A percentile compares a stretch with the other conserved stretches of the same genome.
Evolutionary conservation across 805 yeast species (phyloP).

Genomic region (Nematodospora valgi): DNA sequence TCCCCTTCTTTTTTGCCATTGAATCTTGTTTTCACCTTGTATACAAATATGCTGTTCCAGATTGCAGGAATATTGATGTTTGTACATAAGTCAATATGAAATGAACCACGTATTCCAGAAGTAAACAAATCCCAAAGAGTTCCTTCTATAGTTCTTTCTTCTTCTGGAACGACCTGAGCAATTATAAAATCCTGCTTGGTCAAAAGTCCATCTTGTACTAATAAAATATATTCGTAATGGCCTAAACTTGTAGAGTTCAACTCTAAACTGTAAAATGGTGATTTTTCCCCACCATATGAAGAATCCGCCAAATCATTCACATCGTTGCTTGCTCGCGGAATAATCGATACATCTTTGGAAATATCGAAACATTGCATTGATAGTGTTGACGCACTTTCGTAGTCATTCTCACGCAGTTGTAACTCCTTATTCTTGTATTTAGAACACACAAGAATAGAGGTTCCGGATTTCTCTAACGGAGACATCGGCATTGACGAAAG

Average conservation of each 20-base stretch:
- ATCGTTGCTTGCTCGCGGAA: constrained; percentile 50
- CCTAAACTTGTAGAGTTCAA: constrained; percentile 36
- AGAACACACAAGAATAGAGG: no score
- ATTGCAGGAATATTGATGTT: constrained; percentile 53
- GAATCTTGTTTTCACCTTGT: constrained; percentile 29
- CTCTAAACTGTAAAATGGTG: constrained; percentile 50
- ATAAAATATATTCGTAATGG: constrained; percentile 48
- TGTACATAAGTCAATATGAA: no score
- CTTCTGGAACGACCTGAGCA: no score
- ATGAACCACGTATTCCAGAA: no score
- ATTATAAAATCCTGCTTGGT: no score
- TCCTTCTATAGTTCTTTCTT: background rate
- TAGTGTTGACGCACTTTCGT: no score
- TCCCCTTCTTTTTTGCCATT: constrained; percentile 6
- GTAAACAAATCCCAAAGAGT: no score
- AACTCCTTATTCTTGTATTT: no score
- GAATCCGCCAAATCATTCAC: constrained; percentile 46
- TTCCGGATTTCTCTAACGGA: no score
- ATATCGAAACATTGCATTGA: constrained; percentile 56
- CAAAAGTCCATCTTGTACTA: no score
- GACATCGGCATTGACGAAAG: constrained; percentile 1
- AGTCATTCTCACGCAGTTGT: background rate
- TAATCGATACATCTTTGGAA: constrained; percentile 26
- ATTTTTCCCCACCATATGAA: constrained; percentile 46
- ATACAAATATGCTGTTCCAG: constrained; percentile 62